Evolutionary conservation across 2,329 filamentous ascomycete genomes (phyloP).

Genomic region (Pyricularia pennisetigena): DNA sequence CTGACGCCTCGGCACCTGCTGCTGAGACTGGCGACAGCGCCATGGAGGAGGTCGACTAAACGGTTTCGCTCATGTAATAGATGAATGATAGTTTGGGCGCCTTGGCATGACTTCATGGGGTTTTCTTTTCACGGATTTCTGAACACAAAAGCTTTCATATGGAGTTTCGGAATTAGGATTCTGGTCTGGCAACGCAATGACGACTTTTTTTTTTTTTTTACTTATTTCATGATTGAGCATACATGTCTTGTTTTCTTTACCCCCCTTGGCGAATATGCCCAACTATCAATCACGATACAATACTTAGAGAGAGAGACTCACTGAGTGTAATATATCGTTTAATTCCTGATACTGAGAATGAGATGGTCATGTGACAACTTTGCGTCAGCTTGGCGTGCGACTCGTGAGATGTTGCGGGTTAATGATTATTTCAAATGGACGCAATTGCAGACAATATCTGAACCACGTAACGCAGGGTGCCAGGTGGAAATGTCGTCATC

Average conservation of each 20-base stretch:
- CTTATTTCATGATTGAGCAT: not conserved
- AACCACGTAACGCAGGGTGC: no score
- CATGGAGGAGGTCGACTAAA: slow-evolving; percentile 99
- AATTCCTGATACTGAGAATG: not conserved
- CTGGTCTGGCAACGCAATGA: slow-evolving; percentile 4
- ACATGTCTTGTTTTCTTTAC: not conserved
- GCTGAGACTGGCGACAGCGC: slow-evolving; percentile 73
- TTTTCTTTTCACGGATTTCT: slow-evolving; percentile 2
- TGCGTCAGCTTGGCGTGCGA: no score
- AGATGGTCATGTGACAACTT: no score
- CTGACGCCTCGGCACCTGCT: slow-evolving; percentile 46
- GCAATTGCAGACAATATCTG: no score
- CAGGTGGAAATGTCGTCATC: no score
- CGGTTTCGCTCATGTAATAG: slow-evolving; percentile 8
- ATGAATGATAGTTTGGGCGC: not conserved
- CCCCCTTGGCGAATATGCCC: not conserved
- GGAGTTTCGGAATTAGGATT: slow-evolving; percentile 5
- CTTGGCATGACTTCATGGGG: not conserved
- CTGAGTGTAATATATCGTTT: slow-evolving; percentile 1
- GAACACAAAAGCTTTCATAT: slow-evolving; percentile 5
- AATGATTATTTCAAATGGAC: no score
- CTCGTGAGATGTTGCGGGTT: no score
- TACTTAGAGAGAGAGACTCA: not conserved
- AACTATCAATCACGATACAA: not conserved
- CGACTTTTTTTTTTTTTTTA: not conserved